Evolutionary conservation across 495 filamentous ascomycete genomes (phyloP).

Genomic region (Eremomyces bilateralis): DNA sequence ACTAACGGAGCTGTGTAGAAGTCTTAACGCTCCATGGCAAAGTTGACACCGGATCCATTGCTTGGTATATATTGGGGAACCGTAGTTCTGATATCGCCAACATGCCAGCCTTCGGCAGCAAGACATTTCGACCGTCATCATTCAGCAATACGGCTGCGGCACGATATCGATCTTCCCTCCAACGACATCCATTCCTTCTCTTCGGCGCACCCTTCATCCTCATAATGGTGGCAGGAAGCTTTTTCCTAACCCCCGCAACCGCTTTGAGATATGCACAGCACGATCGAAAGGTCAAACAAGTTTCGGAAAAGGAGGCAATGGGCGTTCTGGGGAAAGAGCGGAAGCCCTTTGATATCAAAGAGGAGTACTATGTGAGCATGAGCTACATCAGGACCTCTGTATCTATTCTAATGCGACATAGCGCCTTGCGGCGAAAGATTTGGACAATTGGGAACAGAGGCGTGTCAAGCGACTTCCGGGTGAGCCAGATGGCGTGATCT

Average conservation of each 20-base stretch:
- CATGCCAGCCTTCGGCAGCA: slow-evolving; percentile 56
- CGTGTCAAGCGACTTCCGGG: slow-evolving; percentile 71
- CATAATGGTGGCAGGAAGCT: slow-evolving; percentile 84
- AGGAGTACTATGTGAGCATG: slow-evolving; percentile 78
- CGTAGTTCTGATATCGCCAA: too few relatives aligned
- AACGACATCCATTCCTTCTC: slow-evolving; percentile 65
- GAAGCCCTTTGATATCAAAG: slow-evolving; percentile 53
- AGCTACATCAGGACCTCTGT: background rate
- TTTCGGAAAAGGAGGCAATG: slow-evolving; percentile 67
- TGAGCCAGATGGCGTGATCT: slow-evolving; percentile 71
- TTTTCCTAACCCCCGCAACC: slow-evolving; percentile 81
- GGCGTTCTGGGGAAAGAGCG: slow-evolving; percentile 50
- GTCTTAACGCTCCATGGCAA: too few relatives aligned
- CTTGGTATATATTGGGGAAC: too few relatives aligned
- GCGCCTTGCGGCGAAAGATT: slow-evolving; percentile 74
- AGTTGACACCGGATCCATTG: too few relatives aligned
- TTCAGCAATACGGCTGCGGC: slow-evolving; percentile 41
- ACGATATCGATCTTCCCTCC: slow-evolving; percentile 47
- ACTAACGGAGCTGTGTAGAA: too few relatives aligned
- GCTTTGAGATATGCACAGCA: slow-evolving; percentile 83
- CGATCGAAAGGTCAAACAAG: slow-evolving; percentile 61
- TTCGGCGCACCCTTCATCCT: slow-evolving; percentile 91
- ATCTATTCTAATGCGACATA: slow-evolving; percentile 22
- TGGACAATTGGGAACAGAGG: slow-evolving; percentile 93
- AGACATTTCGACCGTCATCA: slow-evolving; percentile 42